Evolutionary conservation across 805 yeast species (phyloP).

Genomic region (Candida rishiriensis): DNA sequence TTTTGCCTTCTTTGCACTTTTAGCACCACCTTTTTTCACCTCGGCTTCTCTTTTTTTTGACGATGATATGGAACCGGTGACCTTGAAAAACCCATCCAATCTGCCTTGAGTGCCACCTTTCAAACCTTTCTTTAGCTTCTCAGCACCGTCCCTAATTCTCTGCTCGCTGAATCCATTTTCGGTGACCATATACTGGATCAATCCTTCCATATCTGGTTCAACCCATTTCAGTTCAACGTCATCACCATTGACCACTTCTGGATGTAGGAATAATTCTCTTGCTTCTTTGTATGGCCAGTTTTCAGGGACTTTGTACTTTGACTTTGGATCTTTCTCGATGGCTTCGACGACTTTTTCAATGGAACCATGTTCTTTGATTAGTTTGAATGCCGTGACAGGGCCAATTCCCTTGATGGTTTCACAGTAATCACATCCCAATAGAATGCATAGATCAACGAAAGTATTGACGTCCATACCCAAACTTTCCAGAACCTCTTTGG

Average conservation of each 20-base stretch:
- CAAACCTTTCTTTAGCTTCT: slow-evolving; percentile 75
- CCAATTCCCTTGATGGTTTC: slow-evolving; percentile 95
- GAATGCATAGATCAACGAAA: slow-evolving; percentile 87
- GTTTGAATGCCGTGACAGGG: slow-evolving; percentile 87
- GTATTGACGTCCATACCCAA: slow-evolving; percentile 67
- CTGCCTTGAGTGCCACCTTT: slow-evolving; percentile 88
- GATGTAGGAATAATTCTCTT: slow-evolving; percentile 72
- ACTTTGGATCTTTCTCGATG: slow-evolving; percentile 50
- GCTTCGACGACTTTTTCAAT: slow-evolving; percentile 72
- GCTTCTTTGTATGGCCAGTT: slow-evolving; percentile 93
- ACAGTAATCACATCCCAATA: slow-evolving; percentile 96
- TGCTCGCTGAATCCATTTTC: slow-evolving; percentile 94
- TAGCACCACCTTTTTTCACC: slow-evolving; percentile 28
- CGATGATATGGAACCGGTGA: slow-evolving; percentile 40
- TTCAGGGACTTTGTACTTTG: slow-evolving; percentile 83
- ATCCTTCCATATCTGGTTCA: slow-evolving; percentile 82
- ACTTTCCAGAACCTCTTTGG: slow-evolving; percentile 65
- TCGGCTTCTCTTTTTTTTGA: slow-evolving; percentile 37
- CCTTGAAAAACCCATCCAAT: slow-evolving; percentile 86
- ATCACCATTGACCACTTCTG: slow-evolving; percentile 66
- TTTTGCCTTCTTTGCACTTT: slow-evolving; percentile 17
- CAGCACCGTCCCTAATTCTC: slow-evolving; percentile 82
- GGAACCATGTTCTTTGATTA: slow-evolving; percentile 79
- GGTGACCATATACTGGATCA: slow-evolving; percentile 75
- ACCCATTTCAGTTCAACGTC: slow-evolving; percentile 76